A percentile compares a stretch with the other conserved stretches of the same genome.
phyloP scores from a whole-genome alignment of 352 stramenopile genomes.

The Phytopythium boreale region DNA sequence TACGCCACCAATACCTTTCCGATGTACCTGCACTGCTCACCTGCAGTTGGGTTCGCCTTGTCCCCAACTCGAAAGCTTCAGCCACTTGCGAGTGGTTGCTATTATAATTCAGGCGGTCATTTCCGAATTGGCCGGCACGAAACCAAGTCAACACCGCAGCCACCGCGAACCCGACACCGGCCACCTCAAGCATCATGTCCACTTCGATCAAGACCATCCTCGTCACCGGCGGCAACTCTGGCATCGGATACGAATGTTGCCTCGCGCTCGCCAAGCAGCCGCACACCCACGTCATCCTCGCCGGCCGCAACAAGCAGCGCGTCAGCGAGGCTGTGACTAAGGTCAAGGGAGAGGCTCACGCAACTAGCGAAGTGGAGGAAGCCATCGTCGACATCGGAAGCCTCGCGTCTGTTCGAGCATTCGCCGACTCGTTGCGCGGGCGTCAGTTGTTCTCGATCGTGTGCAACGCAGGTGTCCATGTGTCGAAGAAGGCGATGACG shows the following conservation, averaged over 20 bases:
- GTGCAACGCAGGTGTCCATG: slow-evolving; percentile 4
- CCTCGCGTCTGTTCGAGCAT: neutral
- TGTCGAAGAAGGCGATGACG: slow-evolving; percentile 5
- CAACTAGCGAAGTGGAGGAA: slow-evolving; percentile 1
- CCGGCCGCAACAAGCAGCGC: slow-evolving; percentile 1
- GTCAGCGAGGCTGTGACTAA: slow-evolving; percentile 11
- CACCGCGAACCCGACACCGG: neutral
- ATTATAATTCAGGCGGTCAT: no score
- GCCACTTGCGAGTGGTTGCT: no score
- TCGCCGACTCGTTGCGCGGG: neutral
- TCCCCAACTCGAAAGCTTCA: no score
- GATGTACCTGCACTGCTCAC: no score
- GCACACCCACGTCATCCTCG: slow-evolving; percentile 15
- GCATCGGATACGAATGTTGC: slow-evolving; percentile 1
- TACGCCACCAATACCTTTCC: no score
- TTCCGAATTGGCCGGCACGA: neutral
- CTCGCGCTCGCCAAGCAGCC: slow-evolving; percentile 4
- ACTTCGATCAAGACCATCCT: neutral
- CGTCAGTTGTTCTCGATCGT: slow-evolving; percentile 8
- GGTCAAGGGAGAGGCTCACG: neutral
- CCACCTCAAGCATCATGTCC: neutral
- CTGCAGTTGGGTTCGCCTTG: no score
- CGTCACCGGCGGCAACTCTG: slow-evolving; percentile 7
- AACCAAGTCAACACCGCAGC: neutral
- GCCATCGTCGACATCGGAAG: neutral